Base-by-base conservation (phyloP, 768 basidiomycete genomes). In the Lentinula lateritia region DNA sequence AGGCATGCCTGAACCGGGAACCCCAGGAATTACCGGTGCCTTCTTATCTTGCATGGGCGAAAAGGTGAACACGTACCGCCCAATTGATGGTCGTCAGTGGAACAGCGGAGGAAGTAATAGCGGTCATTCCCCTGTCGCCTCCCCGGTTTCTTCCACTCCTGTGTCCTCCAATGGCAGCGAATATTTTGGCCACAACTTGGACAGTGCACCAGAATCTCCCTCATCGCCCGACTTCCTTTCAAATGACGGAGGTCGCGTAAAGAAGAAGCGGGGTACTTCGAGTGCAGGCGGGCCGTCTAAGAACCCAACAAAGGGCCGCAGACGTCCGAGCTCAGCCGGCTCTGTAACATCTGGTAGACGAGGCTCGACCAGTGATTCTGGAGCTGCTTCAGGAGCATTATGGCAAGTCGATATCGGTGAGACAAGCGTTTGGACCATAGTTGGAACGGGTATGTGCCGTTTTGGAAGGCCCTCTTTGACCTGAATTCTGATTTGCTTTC, bases 371-470 rank as follows among this genome's bases (percentile, higher is more conserved):
- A 85, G 86, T 67, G 90, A 92, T 61, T 71, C 82, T 45, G 83
- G 86, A 39, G 86, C 87, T 56, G 84, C 87, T 50, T 92, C 89
- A 5, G 92, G 89, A 55, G 88, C 89, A 9, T 80, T 91, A 23
- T 93, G 90, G 92, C 88, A 88, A 69, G 88, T 94, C 59, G 93
- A 95, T 72, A 93, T 93, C 61, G 93, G 93, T 63, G 93, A 95
- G 77, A 93, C 92, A 35, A 93, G 92, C 70, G 90, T 94, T 23
- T 95, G 93, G 93, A 95, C 93, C 3, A 92, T 95, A 66, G 92
- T 94, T 63, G 92, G 93, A 66, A 93, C 91, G 64, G 92, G 92
- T 93, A 72, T 74, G 80, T 69, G 20, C 64, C 39, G 20, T 32
- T 28, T 28, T 64, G 34, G 62, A 62, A 28, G 43, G 28, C 16